These are phyloP conservation scores for Boletellus deceptivus DNA, from an alignment of 1,284 basidiomycete genomes.

Conservation along the genomic window DNA sequence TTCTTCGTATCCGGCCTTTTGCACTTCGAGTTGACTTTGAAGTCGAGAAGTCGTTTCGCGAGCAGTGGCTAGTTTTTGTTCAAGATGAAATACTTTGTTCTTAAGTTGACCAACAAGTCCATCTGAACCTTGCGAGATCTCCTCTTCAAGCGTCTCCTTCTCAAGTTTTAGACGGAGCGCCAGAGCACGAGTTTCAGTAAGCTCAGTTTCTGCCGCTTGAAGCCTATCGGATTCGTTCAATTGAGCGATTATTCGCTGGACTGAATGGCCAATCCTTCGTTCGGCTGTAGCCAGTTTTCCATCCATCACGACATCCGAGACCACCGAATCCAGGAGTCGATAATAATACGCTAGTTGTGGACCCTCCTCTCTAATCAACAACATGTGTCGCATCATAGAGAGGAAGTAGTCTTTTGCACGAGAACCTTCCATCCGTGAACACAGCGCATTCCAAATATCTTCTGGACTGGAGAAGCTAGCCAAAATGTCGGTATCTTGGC, in stretches of 20 bases:
- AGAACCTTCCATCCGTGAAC: slow-evolving; percentile 71
- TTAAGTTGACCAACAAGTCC: slow-evolving; percentile 86
- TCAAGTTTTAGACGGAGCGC: slow-evolving; percentile 66
- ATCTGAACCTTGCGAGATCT: slow-evolving; percentile 77
- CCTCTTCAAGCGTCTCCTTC: slow-evolving; percentile 76
- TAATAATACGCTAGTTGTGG: slow-evolving; percentile 84
- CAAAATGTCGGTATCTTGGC: slow-evolving; percentile 75
- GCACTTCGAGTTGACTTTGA: slow-evolving; percentile 77
- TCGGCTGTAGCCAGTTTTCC: slow-evolving; percentile 86
- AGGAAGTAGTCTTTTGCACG: slow-evolving; percentile 86
- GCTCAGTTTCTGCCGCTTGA: slow-evolving; percentile 78
- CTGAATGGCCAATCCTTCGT: slow-evolving; percentile 84
- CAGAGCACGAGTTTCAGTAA: slow-evolving; percentile 63
- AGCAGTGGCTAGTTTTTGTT: slow-evolving; percentile 78
- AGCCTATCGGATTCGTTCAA: slow-evolving; percentile 91
- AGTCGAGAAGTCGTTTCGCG: slow-evolving; percentile 76
- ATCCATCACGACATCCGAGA: slow-evolving; percentile 92
- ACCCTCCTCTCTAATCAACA: slow-evolving; percentile 88
- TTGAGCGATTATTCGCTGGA: slow-evolving; percentile 85
- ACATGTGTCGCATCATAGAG: slow-evolving; percentile 88
- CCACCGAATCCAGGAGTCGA: slow-evolving; percentile 90
- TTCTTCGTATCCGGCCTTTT: slow-evolving; percentile 84
- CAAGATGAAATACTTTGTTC: slow-evolving; percentile 66
- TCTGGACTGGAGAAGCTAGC: slow-evolving; percentile 78
- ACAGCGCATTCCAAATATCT: slow-evolving; percentile 85